These are phyloP conservation scores for Citrullus colocynthis DNA, from an alignment of 306 rosid species.

Conservation along the genomic window DNA sequence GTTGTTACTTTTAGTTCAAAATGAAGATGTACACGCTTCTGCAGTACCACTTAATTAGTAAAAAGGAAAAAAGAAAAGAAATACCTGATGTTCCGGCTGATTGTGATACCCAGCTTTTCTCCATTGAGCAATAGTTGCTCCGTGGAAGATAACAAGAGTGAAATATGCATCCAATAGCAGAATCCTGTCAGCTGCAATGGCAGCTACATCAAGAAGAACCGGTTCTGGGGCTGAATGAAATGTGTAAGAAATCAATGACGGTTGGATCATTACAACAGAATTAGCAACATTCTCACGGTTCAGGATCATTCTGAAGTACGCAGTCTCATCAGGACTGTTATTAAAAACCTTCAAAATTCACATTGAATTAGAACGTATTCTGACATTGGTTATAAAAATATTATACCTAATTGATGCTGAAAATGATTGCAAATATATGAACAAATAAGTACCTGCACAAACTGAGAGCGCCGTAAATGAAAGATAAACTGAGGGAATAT, in stretches of 20 bases:
- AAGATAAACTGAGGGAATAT: constrained; percentile 95
- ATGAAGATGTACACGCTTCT: neutral
- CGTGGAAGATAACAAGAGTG: constrained; percentile 87
- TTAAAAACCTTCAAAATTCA: constrained; percentile 62
- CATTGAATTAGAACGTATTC: constrained; percentile 2
- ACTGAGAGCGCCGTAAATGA: constrained; percentile 90
- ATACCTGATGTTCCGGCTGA: constrained; percentile 87
- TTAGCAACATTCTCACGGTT: constrained; percentile 88
- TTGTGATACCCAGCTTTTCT: constrained; percentile 87
- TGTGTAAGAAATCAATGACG: constrained; percentile 84
- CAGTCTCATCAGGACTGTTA: constrained; percentile 99
- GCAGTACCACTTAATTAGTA: neutral
- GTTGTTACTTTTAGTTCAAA: neutral
- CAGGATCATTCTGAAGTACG: constrained; percentile 90
- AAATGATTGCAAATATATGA: constrained; percentile 9
- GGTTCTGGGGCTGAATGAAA: constrained; percentile 91
- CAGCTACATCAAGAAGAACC: constrained; percentile 85
- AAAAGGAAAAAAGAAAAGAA: neutral
- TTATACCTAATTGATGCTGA: constrained; percentile 1
- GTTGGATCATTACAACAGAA: constrained; percentile 96
- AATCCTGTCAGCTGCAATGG: constrained; percentile 89
- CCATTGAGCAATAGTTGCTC: constrained; percentile 98
- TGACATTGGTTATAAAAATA: neutral
- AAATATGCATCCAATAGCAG: constrained; percentile 82
- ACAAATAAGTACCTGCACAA: constrained; percentile 67